Base-by-base conservation (phyloP, 306 rosid genomes). In the Adenanthera pavonina region DNA sequence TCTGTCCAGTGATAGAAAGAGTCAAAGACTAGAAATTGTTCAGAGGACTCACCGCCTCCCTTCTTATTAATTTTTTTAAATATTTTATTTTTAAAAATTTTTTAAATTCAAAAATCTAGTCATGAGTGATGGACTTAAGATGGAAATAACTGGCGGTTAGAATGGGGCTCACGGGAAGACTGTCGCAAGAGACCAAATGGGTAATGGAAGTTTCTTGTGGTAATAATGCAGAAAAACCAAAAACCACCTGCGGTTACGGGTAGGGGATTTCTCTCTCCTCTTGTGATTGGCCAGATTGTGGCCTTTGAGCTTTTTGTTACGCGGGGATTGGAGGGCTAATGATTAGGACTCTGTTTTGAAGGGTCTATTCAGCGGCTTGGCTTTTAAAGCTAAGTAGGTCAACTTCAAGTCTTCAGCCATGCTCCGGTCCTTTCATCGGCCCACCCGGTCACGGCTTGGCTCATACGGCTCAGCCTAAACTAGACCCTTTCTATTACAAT, bases 291-390 rank as follows among this genome's bases (percentile, higher is more conserved):
- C 51, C 83, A 1, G 20, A 7, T 54, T 20, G 40, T 10, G 76
- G 80, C n/a, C 3, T 68, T 79, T 69, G 43, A 76, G 74, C 13
- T 10, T 83, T 89, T 81, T 77, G 87, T 77, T 79, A 85, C 82
- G 68, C 81, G 88, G 88, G 81, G 81, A 85, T 87, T 85, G 69
- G 11, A 88, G 76, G 79, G 78, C 62, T 64, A 81, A 89, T 89
- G 74, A 89, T 89, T 87, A 80, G 69, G 35, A 72, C 69, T 81
- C 51, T 40, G 51, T 67, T 41, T 75, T 59, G 16, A 41, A 59
- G 72, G 47, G 62, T 72, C 64, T 16, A 62, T 61, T 76, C 80
- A 76, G 85, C 84, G 87, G 83, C 88, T 85, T 74, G 69, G 89
- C 85, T 75, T 59, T 33, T 52, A 19, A 59, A 38, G 76, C 74